Base-by-base conservation (phyloP, 2,329 filamentous ascomycete species). In the Xylariales sp. region DNA sequence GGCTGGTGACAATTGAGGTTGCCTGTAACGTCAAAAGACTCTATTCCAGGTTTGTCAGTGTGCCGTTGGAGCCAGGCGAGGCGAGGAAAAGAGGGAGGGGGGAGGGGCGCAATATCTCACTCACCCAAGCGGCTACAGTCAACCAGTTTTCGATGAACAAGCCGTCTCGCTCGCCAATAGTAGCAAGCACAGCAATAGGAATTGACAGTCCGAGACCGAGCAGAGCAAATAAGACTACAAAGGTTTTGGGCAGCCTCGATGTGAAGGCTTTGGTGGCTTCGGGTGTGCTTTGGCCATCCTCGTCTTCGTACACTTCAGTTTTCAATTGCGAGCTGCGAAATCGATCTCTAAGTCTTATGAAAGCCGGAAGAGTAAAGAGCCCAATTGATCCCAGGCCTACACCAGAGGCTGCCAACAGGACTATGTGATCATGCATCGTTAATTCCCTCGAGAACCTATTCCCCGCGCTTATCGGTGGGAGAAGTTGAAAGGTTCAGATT, bases 241-340 rank as follows among this genome's bases (percentile, higher is more conserved):
- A 54, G 4, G 65, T 44, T 53, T 83, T 84, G 38, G 80, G 71
- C 40, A 69, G 51, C 40, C 65, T 75, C 45, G 77, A 73, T 19
- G 82, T 83, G 53, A 82, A 89, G 27, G 68, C 69, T 16, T 70
- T 69, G 37, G 79, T 55, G 2, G 80, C 78, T 52, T 83, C 78
- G 28, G 76, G 69, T 0, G 79, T 83, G 21, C 81, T 83, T 45
- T 73, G 69, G 33, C 85, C 85, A 60, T 90, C 85, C 44, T 71
- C 62, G 52, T 90, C 85, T 48, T 80, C 66, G 52, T 89, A 89
- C 11, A 70, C 63, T 10, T 70, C 61, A 28, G 72, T 63, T 40
- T 51, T 53, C 12, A 43, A 33, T n/a, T 45, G 40, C 29, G 42
- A 50, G 17, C 36, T 44, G 33, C 48, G 43, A 21, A 51, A 34